Base-by-base conservation (phyloP, 805 yeast species). In the Suhomyces canberraensis region DNA sequence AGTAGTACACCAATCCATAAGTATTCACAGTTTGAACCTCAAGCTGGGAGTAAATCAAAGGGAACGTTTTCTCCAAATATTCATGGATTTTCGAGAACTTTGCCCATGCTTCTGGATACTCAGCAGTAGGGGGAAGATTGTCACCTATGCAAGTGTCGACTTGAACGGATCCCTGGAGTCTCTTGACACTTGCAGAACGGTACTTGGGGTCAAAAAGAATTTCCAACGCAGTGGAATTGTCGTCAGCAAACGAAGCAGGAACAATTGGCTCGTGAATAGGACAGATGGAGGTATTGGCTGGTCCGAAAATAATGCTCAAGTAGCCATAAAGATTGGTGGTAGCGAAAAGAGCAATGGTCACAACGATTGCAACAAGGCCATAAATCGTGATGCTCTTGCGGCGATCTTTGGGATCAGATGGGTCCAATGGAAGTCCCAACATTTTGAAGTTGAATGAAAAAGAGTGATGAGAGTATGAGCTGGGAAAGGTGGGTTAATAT, bases 101-200 rank as follows among this genome's bases (percentile, higher is more conserved):
- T 9, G 29, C 41, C 69, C 80, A 79, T 22, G 71, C 66, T 13
- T 68, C 69, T 3, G 76, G 75, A 25, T 72, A 78, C 11, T 73
- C 73, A n/a, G 56, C 68, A 4, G 78, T 77, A 16, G 69, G 71
- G 8, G 70, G 68, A 35, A 55, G 65, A 36, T 58, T 48, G 52
- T 87, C 95, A 42, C 58, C 70, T 11, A 79, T 69, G 42, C 76
- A 80, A 1, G 95, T 84, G 28, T 81, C 79, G 39, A 84, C 69
- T 50, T 71, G 70, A 16, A 85, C 72, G 1, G 91, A 85, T 4
- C 75, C 78, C 7, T 75, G 58, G 38, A 79, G 63, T 45, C 67
- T 73, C 8, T 49, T 51, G 9, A 68, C 71, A 0, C 80, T 69
- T 6, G 45, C 37, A 19, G 52, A 31, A 42, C 60, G 45, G 49